Percentiles rank a stretch among this genome's conserved stretches.
Conservation (phyloP, 495 filamentous ascomycete species). For the Penicillium turbatum region DNA sequence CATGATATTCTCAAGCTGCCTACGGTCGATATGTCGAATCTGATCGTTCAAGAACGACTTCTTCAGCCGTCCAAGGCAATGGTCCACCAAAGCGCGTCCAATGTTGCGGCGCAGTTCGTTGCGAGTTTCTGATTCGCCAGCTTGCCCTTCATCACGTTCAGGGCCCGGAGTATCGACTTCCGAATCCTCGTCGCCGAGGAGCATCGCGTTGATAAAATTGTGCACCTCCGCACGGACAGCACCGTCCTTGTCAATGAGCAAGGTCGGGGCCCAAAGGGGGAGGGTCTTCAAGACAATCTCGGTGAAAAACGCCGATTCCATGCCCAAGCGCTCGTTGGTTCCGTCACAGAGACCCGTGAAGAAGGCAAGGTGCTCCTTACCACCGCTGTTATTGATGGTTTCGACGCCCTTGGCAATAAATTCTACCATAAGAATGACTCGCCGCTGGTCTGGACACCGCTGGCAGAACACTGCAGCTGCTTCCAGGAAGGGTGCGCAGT, state of each 20-base stretch:
- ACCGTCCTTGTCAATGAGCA: slow-evolving; percentile 60
- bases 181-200: slow-evolving; percentile 38
- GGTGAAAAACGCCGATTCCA: slow-evolving; percentile 35
- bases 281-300: slow-evolving; percentile 50
- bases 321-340: slow-evolving; percentile 37
- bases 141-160: neutral
- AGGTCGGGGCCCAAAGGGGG: slow-evolving; percentile 60
- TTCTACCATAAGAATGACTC: slow-evolving; percentile 43
- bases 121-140: slow-evolving; percentile 20
- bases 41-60: slow-evolving; percentile 25
- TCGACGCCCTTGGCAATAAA: slow-evolving; percentile 53
- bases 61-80: slow-evolving; percentile 35
- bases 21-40: slow-evolving; percentile 31
- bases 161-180: neutral
- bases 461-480: slow-evolving; percentile 49
- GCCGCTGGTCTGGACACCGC: slow-evolving; percentile 30
- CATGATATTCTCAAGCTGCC: slow-evolving; percentile 34
- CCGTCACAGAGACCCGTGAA: slow-evolving; percentile 44
- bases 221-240: slow-evolving; percentile 51
- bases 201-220: slow-evolving; percentile 53
- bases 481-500: slow-evolving; percentile 51
- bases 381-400: slow-evolving; percentile 52
- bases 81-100: slow-evolving; percentile 33
- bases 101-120: slow-evolving; percentile 18
- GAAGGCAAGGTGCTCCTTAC: slow-evolving; percentile 56